phyloP scores from a whole-genome alignment of 139 green algal genomes.

The Tetradesmus obliquus region DNA sequence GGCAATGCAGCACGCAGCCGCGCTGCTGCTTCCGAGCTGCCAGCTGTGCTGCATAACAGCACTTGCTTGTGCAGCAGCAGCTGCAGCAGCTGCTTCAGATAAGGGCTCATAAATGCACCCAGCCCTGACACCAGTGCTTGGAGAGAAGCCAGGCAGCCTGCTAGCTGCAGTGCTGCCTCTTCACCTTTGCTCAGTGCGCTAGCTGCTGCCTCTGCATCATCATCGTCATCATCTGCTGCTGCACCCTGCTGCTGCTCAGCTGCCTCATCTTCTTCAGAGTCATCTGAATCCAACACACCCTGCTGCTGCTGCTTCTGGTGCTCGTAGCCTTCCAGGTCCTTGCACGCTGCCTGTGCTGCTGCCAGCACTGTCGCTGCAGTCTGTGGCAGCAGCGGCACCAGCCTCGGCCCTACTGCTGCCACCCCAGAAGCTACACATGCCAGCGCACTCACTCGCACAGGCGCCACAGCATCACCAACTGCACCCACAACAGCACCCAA shows the following conservation, averaged over 20 bases:
- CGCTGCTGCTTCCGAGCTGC: not conserved
- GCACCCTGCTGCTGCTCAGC: conserved; percentile 24
- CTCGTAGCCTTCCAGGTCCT: conserved; percentile 30
- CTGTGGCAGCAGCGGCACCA: conserved; percentile 74
- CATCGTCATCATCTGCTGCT: not conserved
- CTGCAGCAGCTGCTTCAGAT: conserved; percentile 69
- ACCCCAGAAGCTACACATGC: conserved; percentile 57
- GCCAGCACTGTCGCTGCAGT: conserved; percentile 58
- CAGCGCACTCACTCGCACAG: conserved; percentile 66
- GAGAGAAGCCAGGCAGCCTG: conserved; percentile 71
- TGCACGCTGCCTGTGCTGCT: conserved; percentile 50
- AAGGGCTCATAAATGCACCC: conserved; percentile 76
- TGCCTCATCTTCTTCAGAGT: not conserved
- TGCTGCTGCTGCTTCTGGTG: conserved; percentile 17
- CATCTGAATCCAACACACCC: not conserved
- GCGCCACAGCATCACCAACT: conserved; percentile 29
- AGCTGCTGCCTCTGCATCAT: conserved; percentile 48
- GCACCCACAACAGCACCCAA: conserved; percentile 63
- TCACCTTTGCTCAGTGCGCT: conserved; percentile 16
- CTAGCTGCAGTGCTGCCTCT: conserved; percentile 65
- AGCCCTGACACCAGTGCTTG: conserved; percentile 69
- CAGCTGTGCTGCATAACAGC: conserved; percentile 44
- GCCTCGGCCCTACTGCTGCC: conserved; percentile 52
- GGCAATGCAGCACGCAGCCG: conserved; percentile 55
- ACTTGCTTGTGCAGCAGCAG: conserved; percentile 71